Conservation (phyloP, 805 yeast genomes). For the Teunomyces panamensis region DNA sequence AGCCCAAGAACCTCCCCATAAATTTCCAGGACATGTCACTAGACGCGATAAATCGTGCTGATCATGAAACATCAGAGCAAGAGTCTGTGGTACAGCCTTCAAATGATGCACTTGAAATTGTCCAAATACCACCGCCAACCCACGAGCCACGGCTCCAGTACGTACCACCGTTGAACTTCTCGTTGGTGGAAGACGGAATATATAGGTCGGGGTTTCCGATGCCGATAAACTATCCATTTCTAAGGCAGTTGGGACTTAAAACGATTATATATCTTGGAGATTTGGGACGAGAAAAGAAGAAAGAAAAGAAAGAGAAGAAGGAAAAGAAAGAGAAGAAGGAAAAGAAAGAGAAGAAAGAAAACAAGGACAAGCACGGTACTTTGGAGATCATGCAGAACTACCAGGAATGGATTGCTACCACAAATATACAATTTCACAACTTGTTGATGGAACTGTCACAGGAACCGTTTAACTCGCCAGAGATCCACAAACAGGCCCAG, state of each 20-base stretch:
- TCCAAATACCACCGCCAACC: neutral
- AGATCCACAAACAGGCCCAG: constrained; percentile 34
- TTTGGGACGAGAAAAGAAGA: constrained; percentile 29
- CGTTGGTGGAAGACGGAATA: constrained; percentile 81
- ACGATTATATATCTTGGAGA: constrained; percentile 87
- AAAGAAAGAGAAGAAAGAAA: constrained; percentile 15
- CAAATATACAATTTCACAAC: constrained; percentile 54
- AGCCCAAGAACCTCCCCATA: neutral
- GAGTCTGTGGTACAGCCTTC: neutral
- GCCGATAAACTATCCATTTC: constrained; percentile 77
- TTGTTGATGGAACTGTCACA: constrained; percentile 70
- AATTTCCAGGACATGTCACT: neutral
- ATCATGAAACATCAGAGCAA: neutral
- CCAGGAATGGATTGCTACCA: constrained; percentile 58
- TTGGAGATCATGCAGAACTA: constrained; percentile 53
- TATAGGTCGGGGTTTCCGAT: constrained; percentile 95
- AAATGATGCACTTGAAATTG: neutral
- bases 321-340: constrained; percentile 10
- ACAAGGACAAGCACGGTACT: constrained; percentile 50
- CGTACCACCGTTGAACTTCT: constrained; percentile 91
- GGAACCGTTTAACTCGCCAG: constrained; percentile 68
- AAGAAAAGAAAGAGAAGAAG: constrained; percentile 9
- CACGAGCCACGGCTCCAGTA: constrained; percentile 15
- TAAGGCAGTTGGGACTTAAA: constrained; percentile 62
- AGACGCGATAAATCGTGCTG: neutral